A percentile compares a stretch with the other conserved stretches of the same genome.
phyloP scores from a whole-genome alignment of 352 stramenopile genomes.

The Phytophthora pluvialis region DNA sequence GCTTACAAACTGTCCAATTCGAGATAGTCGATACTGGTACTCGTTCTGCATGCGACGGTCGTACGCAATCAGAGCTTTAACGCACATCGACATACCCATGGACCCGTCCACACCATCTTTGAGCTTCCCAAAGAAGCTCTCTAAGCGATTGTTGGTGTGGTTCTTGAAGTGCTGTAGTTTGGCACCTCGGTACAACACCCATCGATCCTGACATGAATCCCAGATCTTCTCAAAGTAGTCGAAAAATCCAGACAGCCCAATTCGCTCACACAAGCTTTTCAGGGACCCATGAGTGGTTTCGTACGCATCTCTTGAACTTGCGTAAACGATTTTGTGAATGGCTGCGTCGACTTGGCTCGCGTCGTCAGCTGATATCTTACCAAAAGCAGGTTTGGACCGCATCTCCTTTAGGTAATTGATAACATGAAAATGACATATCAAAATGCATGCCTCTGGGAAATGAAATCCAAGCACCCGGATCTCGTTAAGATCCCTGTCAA shows the following conservation, averaged over 20 bases:
- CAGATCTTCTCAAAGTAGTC: slow-evolving; percentile 37
- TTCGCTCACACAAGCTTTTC: background rate
- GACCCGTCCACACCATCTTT: slow-evolving; percentile 9
- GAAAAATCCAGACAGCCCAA: slow-evolving; percentile 11
- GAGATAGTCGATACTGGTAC: slow-evolving; percentile 10
- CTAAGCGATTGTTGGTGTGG: slow-evolving; percentile 40
- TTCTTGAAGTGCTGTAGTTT: slow-evolving; percentile 35
- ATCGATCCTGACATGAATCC: slow-evolving; percentile 28
- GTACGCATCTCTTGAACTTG: background rate
- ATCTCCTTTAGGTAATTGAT: slow-evolving; percentile 25
- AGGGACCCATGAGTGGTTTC: background rate
- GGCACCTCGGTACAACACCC: slow-evolving; percentile 15
- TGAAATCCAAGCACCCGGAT: slow-evolving; percentile 8
- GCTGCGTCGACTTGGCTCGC: slow-evolving; percentile 8
- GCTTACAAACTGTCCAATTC: slow-evolving; percentile 13
- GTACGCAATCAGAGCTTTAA: background rate
- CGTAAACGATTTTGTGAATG: slow-evolving; percentile 34
- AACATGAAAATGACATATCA: slow-evolving; percentile 33
- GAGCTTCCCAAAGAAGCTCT: slow-evolving; percentile 40
- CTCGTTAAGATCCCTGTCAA: background rate
- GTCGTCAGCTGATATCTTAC: slow-evolving; percentile 27
- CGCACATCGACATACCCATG: slow-evolving; percentile 16
- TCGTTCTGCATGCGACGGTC: slow-evolving; percentile 9
- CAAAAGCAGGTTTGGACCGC: slow-evolving; percentile 10
- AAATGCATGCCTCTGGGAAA: slow-evolving; percentile 11